Evolutionary conservation across 2,329 filamentous ascomycete species (phyloP).

Genomic region (Paecilomyces sp.): DNA sequence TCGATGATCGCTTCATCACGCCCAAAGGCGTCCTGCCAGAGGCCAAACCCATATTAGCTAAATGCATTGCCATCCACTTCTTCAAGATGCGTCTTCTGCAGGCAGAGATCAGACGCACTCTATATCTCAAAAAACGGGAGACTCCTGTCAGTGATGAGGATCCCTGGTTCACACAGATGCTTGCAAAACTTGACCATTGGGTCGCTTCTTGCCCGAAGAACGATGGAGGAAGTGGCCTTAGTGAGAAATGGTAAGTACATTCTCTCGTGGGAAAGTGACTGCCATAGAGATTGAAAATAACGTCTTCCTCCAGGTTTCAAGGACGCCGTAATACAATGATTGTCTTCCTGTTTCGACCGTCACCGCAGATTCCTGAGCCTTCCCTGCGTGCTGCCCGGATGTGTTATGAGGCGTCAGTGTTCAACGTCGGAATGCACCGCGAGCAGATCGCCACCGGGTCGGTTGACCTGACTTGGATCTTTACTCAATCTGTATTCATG

Average conservation of each 20-base stretch:
- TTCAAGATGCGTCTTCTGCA: conserved; percentile 86
- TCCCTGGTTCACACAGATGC: conserved; percentile 80
- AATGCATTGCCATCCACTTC: conserved; percentile 85
- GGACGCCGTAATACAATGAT: conserved; percentile 79
- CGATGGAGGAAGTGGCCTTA: conserved; percentile 61
- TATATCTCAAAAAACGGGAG: conserved; percentile 77
- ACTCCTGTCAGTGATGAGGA: conserved; percentile 73
- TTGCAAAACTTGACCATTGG: conserved; percentile 73
- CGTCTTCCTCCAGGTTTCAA: conserved; percentile 44
- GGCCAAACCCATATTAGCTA: conserved; percentile 69
- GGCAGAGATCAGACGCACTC: conserved; percentile 73
- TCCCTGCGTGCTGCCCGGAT: conserved; percentile 68
- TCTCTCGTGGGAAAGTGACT: conserved; percentile 6
- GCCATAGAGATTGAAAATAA: neutral
- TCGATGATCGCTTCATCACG: conserved; percentile 78
- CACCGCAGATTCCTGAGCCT: conserved; percentile 83
- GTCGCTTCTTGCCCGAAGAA: conserved; percentile 66
- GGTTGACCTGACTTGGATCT: conserved; percentile 90
- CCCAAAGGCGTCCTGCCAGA: conserved; percentile 62
- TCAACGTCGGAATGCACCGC: conserved; percentile 73
- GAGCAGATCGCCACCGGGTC: conserved; percentile 69
- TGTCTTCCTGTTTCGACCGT: conserved; percentile 80
- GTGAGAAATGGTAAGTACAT: conserved; percentile 67
- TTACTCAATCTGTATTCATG: conserved; percentile 83
- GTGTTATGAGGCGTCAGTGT: conserved; percentile 76